A percentile compares a stretch with the other conserved stretches of the same genome.
phyloP scores from a whole-genome alignment of 306 rosid species.

The Rosa chinensis region DNA sequence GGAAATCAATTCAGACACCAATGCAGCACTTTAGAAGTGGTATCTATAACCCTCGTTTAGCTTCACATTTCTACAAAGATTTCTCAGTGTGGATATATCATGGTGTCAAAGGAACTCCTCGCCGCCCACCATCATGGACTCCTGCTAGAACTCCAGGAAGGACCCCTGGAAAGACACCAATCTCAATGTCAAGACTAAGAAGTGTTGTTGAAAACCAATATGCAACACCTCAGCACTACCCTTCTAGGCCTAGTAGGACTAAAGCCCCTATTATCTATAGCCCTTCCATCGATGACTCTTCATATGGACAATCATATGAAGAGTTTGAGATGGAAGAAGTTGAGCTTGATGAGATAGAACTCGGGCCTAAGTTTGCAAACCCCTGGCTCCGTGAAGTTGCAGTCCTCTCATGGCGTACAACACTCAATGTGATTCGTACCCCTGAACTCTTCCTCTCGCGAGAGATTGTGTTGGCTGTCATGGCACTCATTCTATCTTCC shows the following conservation, averaged over 20 bases:
- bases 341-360: constrained; percentile 51
- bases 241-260: constrained; percentile 12
- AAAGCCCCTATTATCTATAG: constrained; percentile 35
- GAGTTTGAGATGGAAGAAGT: constrained; percentile 49
- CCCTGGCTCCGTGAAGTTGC: constrained; percentile 81
- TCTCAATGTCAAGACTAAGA: constrained; percentile 36
- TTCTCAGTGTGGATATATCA: constrained; percentile 75
- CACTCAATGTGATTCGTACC: constrained; percentile 73
- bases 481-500: constrained; percentile 72
- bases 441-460: constrained; percentile 90
- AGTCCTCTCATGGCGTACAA: constrained; percentile 77
- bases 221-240: constrained; percentile 44
- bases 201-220: constrained; percentile 47
- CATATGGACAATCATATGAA: constrained; percentile 47
- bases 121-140: constrained; percentile 74
- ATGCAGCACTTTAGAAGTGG: constrained; percentile 43
- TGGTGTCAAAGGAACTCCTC: constrained; percentile 75
- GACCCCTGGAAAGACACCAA: constrained; percentile 59
- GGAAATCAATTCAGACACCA: constrained; percentile 55
- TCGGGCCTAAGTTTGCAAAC: constrained; percentile 67
- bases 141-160: constrained; percentile 71
- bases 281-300: constrained; percentile 47
- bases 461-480: constrained; percentile 73
- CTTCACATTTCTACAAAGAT: constrained; percentile 83
- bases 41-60: constrained; percentile 60